Base-by-base conservation (phyloP, 768 basidiomycete species). In the Lactarius pseudohatsudake region DNA sequence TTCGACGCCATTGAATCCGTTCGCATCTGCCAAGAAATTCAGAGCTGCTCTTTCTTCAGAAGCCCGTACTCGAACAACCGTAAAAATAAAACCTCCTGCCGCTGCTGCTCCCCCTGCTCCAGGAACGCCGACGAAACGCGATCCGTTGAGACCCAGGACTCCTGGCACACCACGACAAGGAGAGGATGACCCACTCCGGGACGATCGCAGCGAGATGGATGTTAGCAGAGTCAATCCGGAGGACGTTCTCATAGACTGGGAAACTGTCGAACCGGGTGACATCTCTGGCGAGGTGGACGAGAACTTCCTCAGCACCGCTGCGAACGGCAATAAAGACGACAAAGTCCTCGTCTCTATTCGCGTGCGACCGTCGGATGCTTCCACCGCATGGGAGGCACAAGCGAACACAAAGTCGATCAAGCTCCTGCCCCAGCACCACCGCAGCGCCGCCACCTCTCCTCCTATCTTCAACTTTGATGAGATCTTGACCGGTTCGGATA, bases 301-400 rank as follows among this genome's bases (percentile, higher is more conserved):
- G 62, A 79, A 80, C 20, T 79, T 81, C 79, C 72, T 86, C n/a
- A 38, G 58, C 28, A 73, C 75, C 1, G 75, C 77, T 1, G 74
- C 75, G 16, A 81, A 86, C 59, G 84, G 87, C 66, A 87, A 88
- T n/a, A 85, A 84, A 60, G 85, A 91, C 62, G 91, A 93, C 75
- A 93, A 94, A 74, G 92, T 93, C 55, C 86, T 94, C 75, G 92
- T 94, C 26, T 92, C 92, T 30, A 82, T 94, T 70, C 82, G 91
- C 71, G 80, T 92, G 16, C 87, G 89, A 59, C 89, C 91, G 5
- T 80, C 85, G 0, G 76, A 79, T 13, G 75, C 74, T 1, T 75
- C 78, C 11, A 76, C 82, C 0, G 90, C 85, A 34, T 92, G 91
- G 91, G 77, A 81, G 6, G 73, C 80, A 8, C 76, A 79, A 6